Evolutionary conservation across 495 filamentous ascomycete genomes (phyloP), one percentile per base, ranked within the genome.

Genomic region (Penicillium simplicissimum): DNA sequence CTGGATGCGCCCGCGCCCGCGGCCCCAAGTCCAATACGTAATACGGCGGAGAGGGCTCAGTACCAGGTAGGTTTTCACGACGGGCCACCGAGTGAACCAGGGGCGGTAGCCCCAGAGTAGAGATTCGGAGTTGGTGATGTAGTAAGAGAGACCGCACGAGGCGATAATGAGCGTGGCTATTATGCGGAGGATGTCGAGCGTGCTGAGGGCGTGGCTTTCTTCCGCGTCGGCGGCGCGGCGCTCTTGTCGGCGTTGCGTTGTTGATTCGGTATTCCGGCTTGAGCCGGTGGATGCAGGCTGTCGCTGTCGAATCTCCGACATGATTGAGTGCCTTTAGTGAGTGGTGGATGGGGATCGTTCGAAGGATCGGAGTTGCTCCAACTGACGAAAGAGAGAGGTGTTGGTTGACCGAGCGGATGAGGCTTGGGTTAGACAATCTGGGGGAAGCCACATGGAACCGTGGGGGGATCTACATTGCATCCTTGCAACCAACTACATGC

Each of bases 101-200:
- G 93, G 90, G 40, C 87, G 82, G 63, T 90, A 85, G 28, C 81
- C 81, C 87, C 87, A 93, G 11, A 82, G 69, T 8, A 93, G 70
- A 49, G 84, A 86, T 69, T 88, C 83, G 61, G 87, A 86, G 61
- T 78, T 75, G 1, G 90, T 96, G 63, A 93, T 79, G 62, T 96
- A 88, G 73, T 92, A 96, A 75, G 89, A 92, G 48, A 94, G 79
- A 4, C 85, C 83, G 62, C 79, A 82, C 23, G 85, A 90, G 49
- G 91, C 84, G 49, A 95, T 68, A 51, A 90, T 63, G 17, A 95
- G 71, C 33, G 90, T 89, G 8, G 81, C 82, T 21, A 96, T 62
- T 7, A 95, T 79, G 58, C 94, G 88, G 55, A 95, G 69, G 53
- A 94, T 74, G 76, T 98, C 95, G 45, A 93, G 58, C 55, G 87